Base-by-base conservation (phyloP, 768 basidiomycete species). In the Lentinula raphanica region DNA sequence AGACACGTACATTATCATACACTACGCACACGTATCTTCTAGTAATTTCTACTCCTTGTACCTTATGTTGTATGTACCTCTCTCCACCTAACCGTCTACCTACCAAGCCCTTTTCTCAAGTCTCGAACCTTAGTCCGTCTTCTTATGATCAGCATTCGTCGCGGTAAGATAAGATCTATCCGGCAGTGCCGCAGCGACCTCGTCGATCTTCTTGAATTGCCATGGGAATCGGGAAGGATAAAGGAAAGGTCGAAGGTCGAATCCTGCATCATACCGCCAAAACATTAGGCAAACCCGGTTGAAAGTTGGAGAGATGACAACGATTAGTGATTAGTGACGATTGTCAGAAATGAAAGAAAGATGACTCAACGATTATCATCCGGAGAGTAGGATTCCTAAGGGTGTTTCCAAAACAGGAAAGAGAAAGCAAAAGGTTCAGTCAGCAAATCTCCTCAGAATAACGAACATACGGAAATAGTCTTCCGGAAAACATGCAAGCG, bases 181-280 rank as follows among this genome's bases (percentile, higher is more conserved):
- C 1, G 92, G 93, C 36, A 95, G 72, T 8, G 68, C 75, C 3
- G 84, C 87, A 5, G 91, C 93, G 4, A 92, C 79, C 59, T 86
- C 85, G 66, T 99, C 96, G 59, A 99, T 98, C 75, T 93, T 94
- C 72, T 78, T 87, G 74, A 97, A 99, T 69, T 99, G 97, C 87
- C 92, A 98, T 0, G 90, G 91, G 78, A 98, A 98, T 56, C 90
- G 81, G 12, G 93, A 87, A 2, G 94, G 92, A 72, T 98, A 98
- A 49, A 99, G 75, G 84, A 99, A 99, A 0, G 95, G 97, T 36
- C 97, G 86, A 31, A 98, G 71, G 68, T 99, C 97, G 67, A 94
- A 98, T 67, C 92, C 95, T 95, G 62, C 28, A 28, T 35, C 32
- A 32, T 23, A 39, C 38, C 38, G 12, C 38, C 13, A 12, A 65